A percentile compares a stretch with the other conserved stretches of the same genome.
phyloP scores from a whole-genome alignment of 192 early-diverging fungal genomes.

The Dimargaris verticillata region DNA sequence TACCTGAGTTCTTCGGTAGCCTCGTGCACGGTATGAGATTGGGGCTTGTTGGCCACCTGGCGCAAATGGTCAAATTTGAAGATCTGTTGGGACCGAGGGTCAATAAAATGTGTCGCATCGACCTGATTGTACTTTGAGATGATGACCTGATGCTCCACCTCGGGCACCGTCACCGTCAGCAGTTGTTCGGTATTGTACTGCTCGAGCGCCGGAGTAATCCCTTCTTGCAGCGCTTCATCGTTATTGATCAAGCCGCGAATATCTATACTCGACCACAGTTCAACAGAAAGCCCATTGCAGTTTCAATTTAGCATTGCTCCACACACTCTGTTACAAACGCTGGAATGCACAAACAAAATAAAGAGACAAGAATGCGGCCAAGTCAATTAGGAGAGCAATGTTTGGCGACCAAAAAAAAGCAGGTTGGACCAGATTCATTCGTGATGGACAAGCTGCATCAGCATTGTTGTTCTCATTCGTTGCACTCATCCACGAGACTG shows the following conservation, averaged over 20 bases:
- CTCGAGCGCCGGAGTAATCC: conserved; percentile 47
- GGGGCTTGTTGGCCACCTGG: conserved; percentile 27
- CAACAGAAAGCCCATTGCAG: no score
- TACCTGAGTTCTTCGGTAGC: conserved; percentile 13
- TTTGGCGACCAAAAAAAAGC: no score
- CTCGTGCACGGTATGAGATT: conserved; percentile 17
- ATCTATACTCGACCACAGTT: conserved; percentile 33
- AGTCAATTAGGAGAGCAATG: no score
- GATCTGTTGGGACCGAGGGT: conserved; percentile 48
- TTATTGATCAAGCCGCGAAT: conserved; percentile 69
- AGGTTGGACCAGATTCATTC: no score
- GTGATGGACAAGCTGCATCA: no score
- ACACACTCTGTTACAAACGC: no score
- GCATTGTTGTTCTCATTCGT: no score
- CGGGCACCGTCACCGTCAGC: conserved; percentile 52
- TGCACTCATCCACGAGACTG: no score
- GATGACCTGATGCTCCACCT: conserved; percentile 33
- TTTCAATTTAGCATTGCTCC: no score
- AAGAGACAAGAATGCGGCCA: no score
- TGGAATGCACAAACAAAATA: no score
- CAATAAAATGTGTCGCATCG: conserved; percentile 46
- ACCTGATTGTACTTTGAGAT: conserved; percentile 35
- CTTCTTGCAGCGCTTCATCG: conserved; percentile 52
- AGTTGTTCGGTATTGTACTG: conserved; percentile 78
- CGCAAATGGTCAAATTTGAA: conserved; percentile 74